These are phyloP conservation scores for Vigna mungo DNA, from an alignment of 306 rosid genomes.

Conservation along the genomic window DNA sequence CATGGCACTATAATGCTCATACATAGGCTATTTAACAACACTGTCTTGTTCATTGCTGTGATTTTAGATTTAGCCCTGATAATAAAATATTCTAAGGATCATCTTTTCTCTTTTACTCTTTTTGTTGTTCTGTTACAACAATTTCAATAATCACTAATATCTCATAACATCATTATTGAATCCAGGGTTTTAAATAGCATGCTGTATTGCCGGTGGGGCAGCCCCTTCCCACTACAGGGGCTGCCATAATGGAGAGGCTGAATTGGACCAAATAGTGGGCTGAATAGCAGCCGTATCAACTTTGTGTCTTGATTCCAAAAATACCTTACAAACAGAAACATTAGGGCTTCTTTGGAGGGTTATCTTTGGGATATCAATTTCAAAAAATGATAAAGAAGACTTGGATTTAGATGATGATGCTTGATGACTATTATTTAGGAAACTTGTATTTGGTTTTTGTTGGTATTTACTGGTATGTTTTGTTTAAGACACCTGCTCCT, in stretches of 20 bases:
- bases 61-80: conserved; percentile 4
- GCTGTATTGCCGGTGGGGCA: not conserved
- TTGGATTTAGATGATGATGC: not conserved
- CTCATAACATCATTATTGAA: not conserved
- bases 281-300: not conserved
- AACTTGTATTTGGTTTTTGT: not conserved
- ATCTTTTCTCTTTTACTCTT: not conserved
- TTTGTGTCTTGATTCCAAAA: not conserved
- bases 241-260: not conserved
- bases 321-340: not conserved
- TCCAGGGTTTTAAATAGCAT: not conserved
- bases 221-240: not conserved
- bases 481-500: too few species aligned
- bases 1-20: not conserved
- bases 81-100: not conserved
- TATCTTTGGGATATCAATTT: not conserved
- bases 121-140: not conserved
- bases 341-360: not conserved
- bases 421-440: not conserved
- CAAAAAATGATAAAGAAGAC: not conserved
- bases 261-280: not conserved
- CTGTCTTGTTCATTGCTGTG: not conserved
- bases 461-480: not conserved
- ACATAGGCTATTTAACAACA: not conserved
- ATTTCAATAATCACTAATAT: not conserved